These are phyloP conservation scores for Carex cristatella DNA, from an alignment of 176 grass and related monocot species.

Conservation along the genomic window DNA sequence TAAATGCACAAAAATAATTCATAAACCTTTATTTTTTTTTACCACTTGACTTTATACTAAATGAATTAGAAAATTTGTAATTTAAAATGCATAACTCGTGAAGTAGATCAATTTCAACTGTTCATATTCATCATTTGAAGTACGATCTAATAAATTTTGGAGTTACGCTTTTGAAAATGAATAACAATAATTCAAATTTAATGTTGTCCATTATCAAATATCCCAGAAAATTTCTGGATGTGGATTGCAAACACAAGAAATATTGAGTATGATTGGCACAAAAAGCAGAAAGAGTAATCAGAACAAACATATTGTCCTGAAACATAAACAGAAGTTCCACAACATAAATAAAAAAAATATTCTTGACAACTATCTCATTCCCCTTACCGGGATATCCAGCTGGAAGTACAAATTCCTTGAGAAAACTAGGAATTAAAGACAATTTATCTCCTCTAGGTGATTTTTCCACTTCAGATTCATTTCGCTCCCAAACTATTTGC, in stretches of 20 bases:
- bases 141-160: too few species aligned
- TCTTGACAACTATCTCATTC: background rate
- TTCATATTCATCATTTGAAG: too few species aligned
- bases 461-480: constrained; percentile 4
- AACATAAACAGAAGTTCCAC: background rate
- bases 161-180: too few species aligned
- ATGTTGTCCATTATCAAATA: too few species aligned
- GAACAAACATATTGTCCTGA: background rate
- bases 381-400: constrained; percentile 68
- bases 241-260: background rate
- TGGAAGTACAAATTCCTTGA: constrained; percentile 71
- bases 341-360: background rate
- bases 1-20: too few species aligned
- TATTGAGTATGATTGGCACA: background rate
- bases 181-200: too few species aligned
- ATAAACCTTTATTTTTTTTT: too few species aligned
- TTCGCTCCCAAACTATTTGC: constrained; percentile 34
- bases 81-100: too few species aligned
- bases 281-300: background rate
- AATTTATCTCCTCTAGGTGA: constrained; percentile 20
- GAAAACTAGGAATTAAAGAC: constrained; percentile 29
- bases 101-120: too few species aligned
- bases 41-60: too few species aligned
- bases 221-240: too few species aligned
- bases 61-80: too few species aligned